Percentiles rank a stretch among this genome's conserved stretches.
These are phyloP conservation scores for Nicotiana benthamiana DNA, from an alignment of 257 asterid genomes.

Conservation along the genomic window DNA sequence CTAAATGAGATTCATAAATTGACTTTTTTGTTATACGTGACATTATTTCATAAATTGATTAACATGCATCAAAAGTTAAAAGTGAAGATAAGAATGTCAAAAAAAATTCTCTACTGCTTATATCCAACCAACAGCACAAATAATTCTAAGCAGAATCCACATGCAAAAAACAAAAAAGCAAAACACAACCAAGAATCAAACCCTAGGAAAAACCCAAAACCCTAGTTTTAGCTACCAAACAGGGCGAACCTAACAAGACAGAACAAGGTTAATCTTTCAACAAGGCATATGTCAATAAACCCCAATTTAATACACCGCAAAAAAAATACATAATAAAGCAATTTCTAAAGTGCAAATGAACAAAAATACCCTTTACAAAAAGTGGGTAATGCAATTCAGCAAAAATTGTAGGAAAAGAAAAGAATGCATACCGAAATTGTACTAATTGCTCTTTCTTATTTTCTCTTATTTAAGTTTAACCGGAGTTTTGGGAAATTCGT, in stretches of 20 bases:
- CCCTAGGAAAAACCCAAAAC: background rate
- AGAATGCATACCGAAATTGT: background rate
- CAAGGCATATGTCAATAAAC: background rate
- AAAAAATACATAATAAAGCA: background rate
- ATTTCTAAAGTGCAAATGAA: background rate
- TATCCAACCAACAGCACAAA: background rate
- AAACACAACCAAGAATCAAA: background rate
- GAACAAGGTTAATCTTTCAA: background rate
- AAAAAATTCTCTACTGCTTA: background rate
- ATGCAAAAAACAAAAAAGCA: conserved; percentile 6
- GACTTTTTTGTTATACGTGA: background rate
- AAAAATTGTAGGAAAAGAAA: background rate
- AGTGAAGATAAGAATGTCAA: background rate
- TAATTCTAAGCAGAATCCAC: conserved; percentile 2
- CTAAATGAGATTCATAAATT: background rate
- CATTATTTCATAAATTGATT: background rate
- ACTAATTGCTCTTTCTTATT: background rate
- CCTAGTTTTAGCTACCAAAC: background rate
- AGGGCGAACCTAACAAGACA: background rate
- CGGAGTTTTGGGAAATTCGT: background rate
- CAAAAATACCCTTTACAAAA: background rate
- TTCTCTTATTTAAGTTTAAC: background rate
- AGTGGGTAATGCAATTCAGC: background rate
- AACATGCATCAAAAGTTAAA: background rate
- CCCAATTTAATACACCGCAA: background rate